Evolutionary conservation across 1,284 basidiomycete species (phyloP).

Genomic region (Flammula alnicola): DNA sequence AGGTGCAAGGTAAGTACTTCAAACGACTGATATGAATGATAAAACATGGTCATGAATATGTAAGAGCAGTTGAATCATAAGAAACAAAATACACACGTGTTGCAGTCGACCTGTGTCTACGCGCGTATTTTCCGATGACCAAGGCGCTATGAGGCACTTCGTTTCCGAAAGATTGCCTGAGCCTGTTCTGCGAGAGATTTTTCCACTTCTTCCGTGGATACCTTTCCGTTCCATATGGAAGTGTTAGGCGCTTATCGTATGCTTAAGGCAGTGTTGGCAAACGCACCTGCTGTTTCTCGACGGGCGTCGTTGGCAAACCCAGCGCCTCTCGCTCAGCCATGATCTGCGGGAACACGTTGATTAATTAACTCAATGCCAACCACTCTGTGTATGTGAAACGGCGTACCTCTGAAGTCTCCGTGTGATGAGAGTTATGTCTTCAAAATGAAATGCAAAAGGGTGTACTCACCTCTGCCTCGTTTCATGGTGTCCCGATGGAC

Average conservation of each 20-base stretch:
- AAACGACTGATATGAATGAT: not conserved
- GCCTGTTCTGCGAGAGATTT: slow-evolving; percentile 26
- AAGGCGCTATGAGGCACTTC: slow-evolving; percentile 11
- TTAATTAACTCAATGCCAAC: not conserved
- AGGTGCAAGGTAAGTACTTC: not conserved
- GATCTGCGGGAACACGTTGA: slow-evolving; percentile 28
- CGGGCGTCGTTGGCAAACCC: slow-evolving; percentile 28
- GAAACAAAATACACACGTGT: not conserved
- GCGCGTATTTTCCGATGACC: not conserved
- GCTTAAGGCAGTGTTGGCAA: not conserved
- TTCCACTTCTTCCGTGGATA: slow-evolving; percentile 24
- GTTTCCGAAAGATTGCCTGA: slow-evolving; percentile 22
- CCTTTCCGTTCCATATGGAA: slow-evolving; percentile 9
- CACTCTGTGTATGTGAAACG: slow-evolving; percentile 7
- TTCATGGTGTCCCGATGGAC: slow-evolving; percentile 45
- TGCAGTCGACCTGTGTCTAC: not conserved
- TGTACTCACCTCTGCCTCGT: slow-evolving; percentile 43
- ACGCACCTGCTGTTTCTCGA: slow-evolving; percentile 33
- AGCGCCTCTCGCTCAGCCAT: slow-evolving; percentile 36
- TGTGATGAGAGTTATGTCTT: slow-evolving; percentile 11
- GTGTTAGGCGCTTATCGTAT: slow-evolving; percentile 1
- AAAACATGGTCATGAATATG: not conserved
- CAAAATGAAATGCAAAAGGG: slow-evolving; percentile 1
- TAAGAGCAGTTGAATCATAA: no score
- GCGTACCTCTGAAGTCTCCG: slow-evolving; percentile 33